Evolutionary conservation across 768 basidiomycete genomes (phyloP), one percentile per base, ranked within the genome.

Genomic region (Tricholoma bakamatsutake): DNA sequence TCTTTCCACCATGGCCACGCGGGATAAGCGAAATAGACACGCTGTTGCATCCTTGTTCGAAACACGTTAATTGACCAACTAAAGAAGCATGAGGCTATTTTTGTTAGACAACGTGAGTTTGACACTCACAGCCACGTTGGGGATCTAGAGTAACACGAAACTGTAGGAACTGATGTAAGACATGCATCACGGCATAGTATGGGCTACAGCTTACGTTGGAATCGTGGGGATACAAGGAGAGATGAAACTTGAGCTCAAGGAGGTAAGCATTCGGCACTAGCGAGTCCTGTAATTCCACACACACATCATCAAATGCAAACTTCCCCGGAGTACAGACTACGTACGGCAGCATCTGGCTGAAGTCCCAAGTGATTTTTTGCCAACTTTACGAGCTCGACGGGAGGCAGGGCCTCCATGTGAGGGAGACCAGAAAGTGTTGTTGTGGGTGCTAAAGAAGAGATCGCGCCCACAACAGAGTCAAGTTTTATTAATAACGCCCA

Each of bases 21-120:
- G 59, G 57, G 5, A 56, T 59, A 34, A 82, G 68, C 3, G 66
- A 48, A 27, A 82, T 71, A 13, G 55, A 43, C 40, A 64, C 52
- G 42, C 35, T 49, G 18, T 70, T 61, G 61, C 81, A 83, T 6
- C 72, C 74, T n/a, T 70, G 60, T 62, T 82, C 78, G n/a, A 78
- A 64, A 57, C 81, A 82, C 7, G 65, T 69, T 15, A 77, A 62
- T 15, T 58, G 57, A 17, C 80, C 80, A 60, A 66, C 81, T 83
- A 35, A 17, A 45, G 12, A 45, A 45, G 43, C 11, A 24, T 48
- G 55, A 45, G 59, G 28, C 50, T 31, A 52, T 27, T 33, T 5
- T 11, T 34, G 42, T 27, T 17, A 40, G 50, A 47, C 37, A 7
- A 24, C 31, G 28, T 12, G 18, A 1, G 40, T 4, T 30, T n/a